phyloP scores from a whole-genome alignment of 768 basidiomycete genomes.

The Leccinum disarticulatum region DNA sequence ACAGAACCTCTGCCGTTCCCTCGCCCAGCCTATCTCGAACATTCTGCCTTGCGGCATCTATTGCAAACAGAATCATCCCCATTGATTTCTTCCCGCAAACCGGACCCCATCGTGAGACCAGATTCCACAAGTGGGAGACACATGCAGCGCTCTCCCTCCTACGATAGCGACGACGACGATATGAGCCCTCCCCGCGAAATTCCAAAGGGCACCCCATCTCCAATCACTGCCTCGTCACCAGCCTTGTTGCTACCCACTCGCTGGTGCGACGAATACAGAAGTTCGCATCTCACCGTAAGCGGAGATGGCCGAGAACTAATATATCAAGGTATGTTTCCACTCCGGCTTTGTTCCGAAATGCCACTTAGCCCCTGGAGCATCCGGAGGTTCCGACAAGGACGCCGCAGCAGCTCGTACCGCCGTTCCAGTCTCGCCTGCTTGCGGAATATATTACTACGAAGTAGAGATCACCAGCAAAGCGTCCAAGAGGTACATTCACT shows the following conservation, averaged over 20 bases:
- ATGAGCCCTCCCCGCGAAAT: conserved; percentile 49
- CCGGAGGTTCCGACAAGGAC: conserved; percentile 68
- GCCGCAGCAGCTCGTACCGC: conserved; percentile 82
- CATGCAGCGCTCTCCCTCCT: conserved; percentile 39
- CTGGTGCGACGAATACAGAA: conserved; percentile 73
- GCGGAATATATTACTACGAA: conserved; percentile 96
- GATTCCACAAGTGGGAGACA: conserved; percentile 23
- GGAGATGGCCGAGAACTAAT: conserved; percentile 72
- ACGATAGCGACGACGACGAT: conserved; percentile 71
- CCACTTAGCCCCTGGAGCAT: conserved; percentile 36
- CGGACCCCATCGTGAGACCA: conserved; percentile 29
- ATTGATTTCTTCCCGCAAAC: conserved; percentile 38
- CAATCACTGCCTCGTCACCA: conserved; percentile 30
- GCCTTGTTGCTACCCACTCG: conserved; percentile 67
- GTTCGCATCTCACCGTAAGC: conserved; percentile 58
- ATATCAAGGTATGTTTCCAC: conserved; percentile 54
- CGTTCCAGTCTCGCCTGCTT: conserved; percentile 75
- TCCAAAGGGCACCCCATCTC: conserved; percentile 24
- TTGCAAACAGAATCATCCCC: conserved; percentile 53
- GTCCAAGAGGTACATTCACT: conserved; percentile 64
- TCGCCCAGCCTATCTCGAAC: conserved; percentile 73
- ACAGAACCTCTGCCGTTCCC: conserved; percentile 45
- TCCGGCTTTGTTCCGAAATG: conserved; percentile 1
- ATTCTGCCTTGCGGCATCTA: conserved; percentile 70
- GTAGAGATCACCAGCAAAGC: conserved; percentile 79